Evolutionary conservation across 1,284 basidiomycete genomes (phyloP).

Genomic region (Ceratobasidium sp.): DNA sequence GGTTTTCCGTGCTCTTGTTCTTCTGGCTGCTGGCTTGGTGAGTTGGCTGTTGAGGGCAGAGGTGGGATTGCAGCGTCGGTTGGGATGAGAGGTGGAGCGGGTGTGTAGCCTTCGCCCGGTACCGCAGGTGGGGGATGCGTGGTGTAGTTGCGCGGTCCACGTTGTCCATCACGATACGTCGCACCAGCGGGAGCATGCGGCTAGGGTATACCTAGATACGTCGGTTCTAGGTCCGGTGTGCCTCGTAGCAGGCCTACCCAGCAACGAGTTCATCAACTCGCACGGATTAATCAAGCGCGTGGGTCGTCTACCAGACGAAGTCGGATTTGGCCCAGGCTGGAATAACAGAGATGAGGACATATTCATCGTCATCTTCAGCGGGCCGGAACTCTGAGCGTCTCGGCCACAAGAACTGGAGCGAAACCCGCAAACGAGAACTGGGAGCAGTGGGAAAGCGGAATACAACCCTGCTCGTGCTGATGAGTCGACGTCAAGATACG

Average conservation of each 20-base stretch:
- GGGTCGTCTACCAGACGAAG: constrained; percentile 47
- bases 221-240: constrained; percentile 7
- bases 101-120: constrained; percentile 2
- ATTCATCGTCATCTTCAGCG: constrained; percentile 46
- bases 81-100: background rate
- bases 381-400: constrained; percentile 47
- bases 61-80: background rate
- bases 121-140: constrained; percentile 29
- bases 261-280: constrained; percentile 44
- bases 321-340: constrained; percentile 44
- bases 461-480: constrained; percentile 73
- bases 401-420: constrained; percentile 19
- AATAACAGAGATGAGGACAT: constrained; percentile 50
- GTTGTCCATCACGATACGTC: background rate
- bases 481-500: constrained; percentile 75
- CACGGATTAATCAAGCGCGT: constrained; percentile 48
- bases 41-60: background rate
- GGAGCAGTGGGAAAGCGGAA: constrained; percentile 65
- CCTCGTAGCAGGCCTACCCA: constrained; percentile 18
- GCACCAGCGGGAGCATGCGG: background rate
- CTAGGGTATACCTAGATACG: constrained; percentile 14
- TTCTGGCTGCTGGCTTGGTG: background rate
- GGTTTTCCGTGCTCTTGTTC: constrained; percentile 30
- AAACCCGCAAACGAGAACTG: constrained; percentile 57
- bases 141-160: constrained; percentile 17